These are phyloP conservation scores for Coprinopsis strossmayeri DNA, from an alignment of 768 basidiomycete species.

Conservation along the genomic window DNA sequence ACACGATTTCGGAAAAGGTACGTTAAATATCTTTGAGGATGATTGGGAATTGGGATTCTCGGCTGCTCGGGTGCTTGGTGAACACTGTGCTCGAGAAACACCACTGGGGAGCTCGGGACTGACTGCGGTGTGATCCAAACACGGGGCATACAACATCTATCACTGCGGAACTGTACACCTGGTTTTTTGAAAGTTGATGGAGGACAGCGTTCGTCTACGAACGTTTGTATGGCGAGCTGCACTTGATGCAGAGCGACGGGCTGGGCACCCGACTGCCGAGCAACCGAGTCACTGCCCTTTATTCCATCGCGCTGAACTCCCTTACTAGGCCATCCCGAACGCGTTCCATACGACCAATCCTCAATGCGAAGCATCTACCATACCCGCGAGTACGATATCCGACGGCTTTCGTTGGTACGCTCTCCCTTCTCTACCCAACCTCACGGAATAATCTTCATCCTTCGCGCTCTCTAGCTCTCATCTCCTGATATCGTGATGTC, in stretches of 20 bases:
- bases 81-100: too few species aligned
- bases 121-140: too few species aligned
- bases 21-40: constrained; percentile 9
- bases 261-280: too few species aligned
- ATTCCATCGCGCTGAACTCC: neutral
- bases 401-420: constrained; percentile 66
- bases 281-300: neutral
- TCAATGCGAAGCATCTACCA: constrained; percentile 86
- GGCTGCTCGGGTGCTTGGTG: too few species aligned
- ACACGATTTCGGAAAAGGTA: constrained; percentile 68
- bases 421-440: neutral
- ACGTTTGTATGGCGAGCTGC: too few species aligned
- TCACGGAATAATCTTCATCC: neutral
- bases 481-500: constrained; percentile 78
- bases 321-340: constrained; percentile 67
- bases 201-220: too few species aligned
- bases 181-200: too few species aligned
- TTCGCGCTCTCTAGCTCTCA: constrained; percentile 39
- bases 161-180: too few species aligned
- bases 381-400: constrained; percentile 78
- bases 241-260: too few species aligned
- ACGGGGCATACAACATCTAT: too few species aligned
- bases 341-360: constrained; percentile 67
- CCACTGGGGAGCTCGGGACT: too few species aligned
- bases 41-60: too few species aligned